These are phyloP conservation scores for Colletotrichum musae DNA, from an alignment of 2,329 filamentous ascomycete genomes.

Conservation along the genomic window DNA sequence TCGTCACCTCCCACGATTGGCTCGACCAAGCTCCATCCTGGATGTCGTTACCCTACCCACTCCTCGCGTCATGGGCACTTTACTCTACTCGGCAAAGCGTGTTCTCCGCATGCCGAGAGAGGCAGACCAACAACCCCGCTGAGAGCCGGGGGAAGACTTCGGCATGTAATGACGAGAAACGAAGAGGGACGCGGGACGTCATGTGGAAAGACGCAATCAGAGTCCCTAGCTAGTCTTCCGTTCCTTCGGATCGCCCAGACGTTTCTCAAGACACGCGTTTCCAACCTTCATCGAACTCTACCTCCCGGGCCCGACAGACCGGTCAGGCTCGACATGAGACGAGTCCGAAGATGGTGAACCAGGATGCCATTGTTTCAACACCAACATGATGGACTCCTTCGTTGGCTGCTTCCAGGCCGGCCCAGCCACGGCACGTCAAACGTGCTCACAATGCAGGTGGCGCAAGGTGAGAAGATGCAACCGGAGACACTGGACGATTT, in stretches of 20 bases:
- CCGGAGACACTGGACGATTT: background rate
- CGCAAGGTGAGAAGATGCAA: slow-evolving; percentile 40
- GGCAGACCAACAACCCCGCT: background rate
- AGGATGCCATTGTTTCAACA: slow-evolving; percentile 28
- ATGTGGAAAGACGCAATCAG: slow-evolving; percentile 10
- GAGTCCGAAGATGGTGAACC: slow-evolving; percentile 19
- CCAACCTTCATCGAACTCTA: slow-evolving; percentile 1
- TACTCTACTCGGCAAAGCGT: slow-evolving; percentile 23
- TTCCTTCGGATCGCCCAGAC: background rate
- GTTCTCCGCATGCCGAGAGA: slow-evolving; percentile 15
- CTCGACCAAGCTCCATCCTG: slow-evolving; percentile 16
- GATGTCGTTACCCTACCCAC: slow-evolving; percentile 36
- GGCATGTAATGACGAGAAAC: background rate
- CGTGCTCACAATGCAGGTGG: slow-evolving; percentile 45
- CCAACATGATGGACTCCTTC: slow-evolving; percentile 41
- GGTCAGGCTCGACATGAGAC: slow-evolving; percentile 32
- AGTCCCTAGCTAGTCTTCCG: background rate
- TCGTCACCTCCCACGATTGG: background rate
- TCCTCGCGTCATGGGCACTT: slow-evolving; percentile 30
- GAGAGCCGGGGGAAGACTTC: background rate
- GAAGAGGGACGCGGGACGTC: background rate
- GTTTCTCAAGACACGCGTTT: background rate
- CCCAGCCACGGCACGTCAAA: slow-evolving; percentile 40
- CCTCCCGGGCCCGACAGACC: slow-evolving; percentile 1
- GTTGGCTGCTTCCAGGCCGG: slow-evolving; percentile 42